These are phyloP conservation scores for Pseudotulostoma volvatum DNA, from an alignment of 495 filamentous ascomycete genomes.

Conservation along the genomic window DNA sequence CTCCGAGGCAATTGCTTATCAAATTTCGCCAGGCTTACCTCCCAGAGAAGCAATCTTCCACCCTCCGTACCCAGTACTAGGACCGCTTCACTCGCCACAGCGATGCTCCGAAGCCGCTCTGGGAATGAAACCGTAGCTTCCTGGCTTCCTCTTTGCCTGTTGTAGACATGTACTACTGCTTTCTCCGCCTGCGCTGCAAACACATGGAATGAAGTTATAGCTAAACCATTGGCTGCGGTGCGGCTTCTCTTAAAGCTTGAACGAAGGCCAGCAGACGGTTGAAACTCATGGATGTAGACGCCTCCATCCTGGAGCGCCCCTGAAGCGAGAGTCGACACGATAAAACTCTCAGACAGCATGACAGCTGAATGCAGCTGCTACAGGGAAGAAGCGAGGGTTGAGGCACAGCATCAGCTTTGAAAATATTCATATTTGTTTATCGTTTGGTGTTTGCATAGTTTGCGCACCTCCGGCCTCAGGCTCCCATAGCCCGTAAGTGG, in stretches of 20 bases:
- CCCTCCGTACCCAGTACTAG: constrained; percentile 73
- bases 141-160: constrained; percentile 62
- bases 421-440: constrained; percentile 17
- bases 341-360: constrained; percentile 72
- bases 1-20: no score
- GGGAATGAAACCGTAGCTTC: constrained; percentile 75
- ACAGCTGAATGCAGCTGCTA: constrained; percentile 7
- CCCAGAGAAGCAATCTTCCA: constrained; percentile 80
- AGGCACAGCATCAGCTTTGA: constrained; percentile 6
- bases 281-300: constrained; percentile 69
- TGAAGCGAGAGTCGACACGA: constrained; percentile 55
- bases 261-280: constrained; percentile 52
- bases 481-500: no score
- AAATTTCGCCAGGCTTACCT: constrained; percentile 39
- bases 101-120: constrained; percentile 64
- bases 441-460: constrained; percentile 25
- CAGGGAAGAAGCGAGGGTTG: no score
- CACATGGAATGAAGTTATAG: constrained; percentile 65
- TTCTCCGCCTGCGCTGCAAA: constrained; percentile 86
- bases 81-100: constrained; percentile 45
- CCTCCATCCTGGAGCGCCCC: constrained; percentile 59
- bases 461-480: constrained; percentile 10
- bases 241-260: constrained; percentile 87
- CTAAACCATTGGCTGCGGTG: constrained; percentile 58
- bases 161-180: constrained; percentile 83